Evolutionary conservation across 441 rosid genomes (phyloP), one percentile per base, ranked within the genome.

Genomic region (Metrosideros polymorpha): DNA sequence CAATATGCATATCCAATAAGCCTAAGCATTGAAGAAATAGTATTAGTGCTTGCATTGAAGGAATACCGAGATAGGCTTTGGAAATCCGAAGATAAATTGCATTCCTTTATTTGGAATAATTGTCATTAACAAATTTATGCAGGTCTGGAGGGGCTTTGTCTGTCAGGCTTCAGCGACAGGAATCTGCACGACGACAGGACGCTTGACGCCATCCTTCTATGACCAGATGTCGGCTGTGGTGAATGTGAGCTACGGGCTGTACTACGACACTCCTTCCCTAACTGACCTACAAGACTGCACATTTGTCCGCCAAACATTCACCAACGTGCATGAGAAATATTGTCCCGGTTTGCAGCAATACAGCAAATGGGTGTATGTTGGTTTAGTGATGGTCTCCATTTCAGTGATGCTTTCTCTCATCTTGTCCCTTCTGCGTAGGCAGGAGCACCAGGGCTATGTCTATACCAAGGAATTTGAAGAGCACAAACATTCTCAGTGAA

Each of bases 401-500:
- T 94, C 98, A 42, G 98, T 94, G 71, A 95, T 98, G 99, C 92
- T 98, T 15, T 98, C 99, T 32, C 88, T 98, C 84, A 84, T 96
- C 79, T 90, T 98, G 90, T 98, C 98, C 98, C 90, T 95, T 24
- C 90, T 95, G 61, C 92, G 91, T 51, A 90, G 95, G 5, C 92
- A 96, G 88, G 98, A 96, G 87, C 91, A 96, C 88, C 91, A 86
- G 8, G 94, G 92, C 22, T 93, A 94, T 12, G 86, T 84, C 19
- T 82, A 89, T 77, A 45, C 85, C 8, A 91, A 93, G 88, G 87
- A 87, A 29, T 30, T 51, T 22, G 88, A 88, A 49, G 87, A 75
- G 82, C 82, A 61, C 50, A 89, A 89, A 85, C 51, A 82, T 59
- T 53, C 5, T 29, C 54, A n/a, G 54, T 82, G 54, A n/a, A n/a